These are phyloP conservation scores for Sistotremastrum niveocremeum DNA, from an alignment of 768 basidiomycete genomes.

Conservation along the genomic window DNA sequence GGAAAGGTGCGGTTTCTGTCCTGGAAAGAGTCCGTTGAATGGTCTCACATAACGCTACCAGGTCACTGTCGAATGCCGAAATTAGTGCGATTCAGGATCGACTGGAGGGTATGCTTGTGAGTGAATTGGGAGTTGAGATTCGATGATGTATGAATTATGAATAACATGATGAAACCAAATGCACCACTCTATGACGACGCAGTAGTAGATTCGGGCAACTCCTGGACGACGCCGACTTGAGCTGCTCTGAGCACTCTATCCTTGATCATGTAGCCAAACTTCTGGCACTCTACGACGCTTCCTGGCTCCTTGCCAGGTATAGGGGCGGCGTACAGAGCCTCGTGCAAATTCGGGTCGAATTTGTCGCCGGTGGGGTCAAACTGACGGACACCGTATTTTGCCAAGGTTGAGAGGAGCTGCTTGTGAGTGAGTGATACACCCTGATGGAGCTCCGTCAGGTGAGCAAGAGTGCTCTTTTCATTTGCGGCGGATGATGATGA, in stretches of 20 bases:
- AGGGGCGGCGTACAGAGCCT: conserved; percentile 89
- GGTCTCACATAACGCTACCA: conserved; percentile 14
- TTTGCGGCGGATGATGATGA: conserved; percentile 15
- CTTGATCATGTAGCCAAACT: conserved; percentile 88
- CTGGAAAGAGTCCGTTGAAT: background rate
- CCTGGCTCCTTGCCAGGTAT: conserved; percentile 84
- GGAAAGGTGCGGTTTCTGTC: conserved; percentile 52
- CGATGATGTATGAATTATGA: conserved; percentile 43
- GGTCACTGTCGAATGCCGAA: conserved; percentile 83
- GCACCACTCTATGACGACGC: background rate
- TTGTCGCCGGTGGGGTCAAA: conserved; percentile 86
- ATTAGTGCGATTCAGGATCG: conserved; percentile 64
- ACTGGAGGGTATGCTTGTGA: conserved; percentile 40
- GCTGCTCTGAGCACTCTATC: conserved; percentile 87
- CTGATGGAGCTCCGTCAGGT: conserved; percentile 59
- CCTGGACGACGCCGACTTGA: conserved; percentile 91
- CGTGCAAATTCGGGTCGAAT: conserved; percentile 93
- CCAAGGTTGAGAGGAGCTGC: conserved; percentile 76
- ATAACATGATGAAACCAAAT: conserved; percentile 20
- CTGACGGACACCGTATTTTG: conserved; percentile 81
- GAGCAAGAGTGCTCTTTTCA: conserved; percentile 41
- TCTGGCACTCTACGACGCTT: conserved; percentile 81
- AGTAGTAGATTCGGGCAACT: conserved; percentile 24
- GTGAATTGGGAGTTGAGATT: conserved; percentile 73
- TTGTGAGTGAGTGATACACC: conserved; percentile 92